Conservation (phyloP, 495 filamentous ascomycete genomes). For the Rostrohypoxylon terebratum region DNA sequence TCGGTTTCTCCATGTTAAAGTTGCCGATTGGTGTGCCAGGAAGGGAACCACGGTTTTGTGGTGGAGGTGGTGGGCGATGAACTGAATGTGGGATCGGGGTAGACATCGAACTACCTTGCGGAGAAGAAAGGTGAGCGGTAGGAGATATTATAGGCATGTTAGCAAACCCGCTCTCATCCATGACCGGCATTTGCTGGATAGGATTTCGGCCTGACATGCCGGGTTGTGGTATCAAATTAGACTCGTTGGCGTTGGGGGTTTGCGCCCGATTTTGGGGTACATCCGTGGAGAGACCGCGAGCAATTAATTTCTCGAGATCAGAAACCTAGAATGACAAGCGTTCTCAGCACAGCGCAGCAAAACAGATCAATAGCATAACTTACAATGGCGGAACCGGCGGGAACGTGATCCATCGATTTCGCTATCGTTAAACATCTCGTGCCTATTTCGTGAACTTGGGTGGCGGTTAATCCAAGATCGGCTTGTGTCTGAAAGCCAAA, state of each 20-base stretch:
- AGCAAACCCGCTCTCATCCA: slow-evolving; percentile 45
- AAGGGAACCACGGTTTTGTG: slow-evolving; percentile 35
- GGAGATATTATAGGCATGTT: slow-evolving; percentile 44
- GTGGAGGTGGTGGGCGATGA: slow-evolving; percentile 34
- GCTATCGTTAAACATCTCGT: slow-evolving; percentile 49
- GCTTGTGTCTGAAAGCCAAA: slow-evolving; percentile 41
- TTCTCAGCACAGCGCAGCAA: slow-evolving; percentile 26
- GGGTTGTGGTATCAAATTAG: slow-evolving; percentile 37
- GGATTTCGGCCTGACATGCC: slow-evolving; percentile 37
- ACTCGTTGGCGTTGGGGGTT: slow-evolving; percentile 33
- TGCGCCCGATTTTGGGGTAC: slow-evolving; percentile 27
- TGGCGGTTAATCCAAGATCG: slow-evolving; percentile 43
- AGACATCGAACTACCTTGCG: slow-evolving; percentile 40
- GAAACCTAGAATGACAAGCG: slow-evolving; percentile 49
- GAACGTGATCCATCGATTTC: slow-evolving; percentile 49
- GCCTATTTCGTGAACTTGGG: slow-evolving; percentile 47
- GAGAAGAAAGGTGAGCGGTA: slow-evolving; percentile 42
- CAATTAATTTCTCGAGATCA: slow-evolving; percentile 59
- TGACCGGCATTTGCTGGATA: slow-evolving; percentile 45
- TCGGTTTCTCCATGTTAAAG: slow-evolving; percentile 40
- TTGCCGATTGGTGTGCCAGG: slow-evolving; percentile 42
- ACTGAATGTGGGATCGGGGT: slow-evolving; percentile 41
- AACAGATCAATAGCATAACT: slow-evolving; percentile 33
- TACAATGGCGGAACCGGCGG: slow-evolving; percentile 57
- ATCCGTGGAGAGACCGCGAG: slow-evolving; percentile 49